Evolutionary conservation across 768 basidiomycete species (phyloP), one percentile per base, ranked within the genome.

Genomic region (Suillus occidentalis): DNA sequence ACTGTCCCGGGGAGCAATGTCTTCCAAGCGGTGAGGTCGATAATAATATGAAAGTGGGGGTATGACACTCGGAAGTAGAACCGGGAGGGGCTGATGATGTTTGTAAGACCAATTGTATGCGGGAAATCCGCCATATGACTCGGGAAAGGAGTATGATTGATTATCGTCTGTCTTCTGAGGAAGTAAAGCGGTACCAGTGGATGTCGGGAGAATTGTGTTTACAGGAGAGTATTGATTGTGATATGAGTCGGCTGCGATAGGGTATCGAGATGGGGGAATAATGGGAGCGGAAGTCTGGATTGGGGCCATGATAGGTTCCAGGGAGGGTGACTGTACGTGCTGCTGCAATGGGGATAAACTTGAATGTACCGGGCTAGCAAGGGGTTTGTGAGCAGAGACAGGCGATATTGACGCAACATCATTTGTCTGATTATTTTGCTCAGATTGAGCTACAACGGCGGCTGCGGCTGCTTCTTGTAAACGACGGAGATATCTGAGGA

Each of bases 1-100:
- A 6, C 89, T 90, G 64, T 92, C 89, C 61, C 92, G 83, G 22
- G 92, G 90, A 12, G 93, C 90, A 61, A 95, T 86, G 65, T 91
- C 88, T 72, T 95, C 91, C 55, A 97, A 80, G 40, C 90, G 83
- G 71, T 89, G 89, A 2, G 89, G 84, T n/a, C 88, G 85, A 72
- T 88, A 89, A 73, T 89, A 89, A 72, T 85, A 85, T 0, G 89
- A 88, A 37, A 93, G 83, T n/a, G 90, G 86, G 28, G 83, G 82
- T 36, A 83, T 73, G 60, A 71, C 72, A 25, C 74, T 71, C 18
- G 87, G 86, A 14, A 77, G 68, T 42, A 76, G 77, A 47, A 85
- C 76, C 20, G 82, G 78, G 34, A 82, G 79, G 5, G 82, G 77
- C 9, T 81, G 83, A 63, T 87, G 85, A 65, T 89, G 86, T 68